Base-by-base conservation (phyloP, 1,284 basidiomycete species). In the Agroathelia rolfsii region DNA sequence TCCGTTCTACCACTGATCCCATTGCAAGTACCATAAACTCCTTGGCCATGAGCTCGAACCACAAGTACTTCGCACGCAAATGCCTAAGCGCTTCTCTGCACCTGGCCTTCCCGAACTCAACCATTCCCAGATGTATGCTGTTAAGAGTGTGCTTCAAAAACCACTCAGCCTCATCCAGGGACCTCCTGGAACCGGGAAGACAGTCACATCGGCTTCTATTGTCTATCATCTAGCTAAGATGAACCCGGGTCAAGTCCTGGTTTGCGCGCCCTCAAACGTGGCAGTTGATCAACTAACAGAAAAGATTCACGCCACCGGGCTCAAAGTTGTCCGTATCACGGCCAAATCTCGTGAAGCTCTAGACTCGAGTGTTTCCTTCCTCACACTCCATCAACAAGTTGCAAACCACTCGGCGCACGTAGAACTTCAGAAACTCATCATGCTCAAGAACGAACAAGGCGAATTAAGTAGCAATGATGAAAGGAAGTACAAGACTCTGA, bases 221-320 rank as follows among this genome's bases (percentile, higher is more conserved):
- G 94, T 98, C 26, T 92, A 98, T 55, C 95, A 99, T 56, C 79
- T 99, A 6, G 90, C 90, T 35, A 96, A 96, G 64, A 98, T 98
- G 94, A 97, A 97, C 51, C 92, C 92, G 0, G 95, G 95, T 19
- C 95, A 97, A 58, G 95, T 99, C 15, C 82, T 99, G 25, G 95
- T 99, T 38, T 95, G 93, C 55, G 95, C 95, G 1, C 95, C 95
- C 0, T 98, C 95, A 35, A 99, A 99, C 61, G 95, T 99, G 43
- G 95, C 95, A 29, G 95, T 99, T 36, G 95, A 99, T 55, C 95
- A 99, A 55, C 72, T 99, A 36, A 95, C 93, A 12, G 95, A 97
- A 61, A 98, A 98, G 67, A 97, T 99, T 40, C 94, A 98, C 52
- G 66, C 80, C 15, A 97, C 95, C 5, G 94, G 95, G 0, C 70